These are phyloP conservation scores for Rhodotorula taiwanensis DNA, from an alignment of 768 basidiomycete genomes.

Conservation along the genomic window DNA sequence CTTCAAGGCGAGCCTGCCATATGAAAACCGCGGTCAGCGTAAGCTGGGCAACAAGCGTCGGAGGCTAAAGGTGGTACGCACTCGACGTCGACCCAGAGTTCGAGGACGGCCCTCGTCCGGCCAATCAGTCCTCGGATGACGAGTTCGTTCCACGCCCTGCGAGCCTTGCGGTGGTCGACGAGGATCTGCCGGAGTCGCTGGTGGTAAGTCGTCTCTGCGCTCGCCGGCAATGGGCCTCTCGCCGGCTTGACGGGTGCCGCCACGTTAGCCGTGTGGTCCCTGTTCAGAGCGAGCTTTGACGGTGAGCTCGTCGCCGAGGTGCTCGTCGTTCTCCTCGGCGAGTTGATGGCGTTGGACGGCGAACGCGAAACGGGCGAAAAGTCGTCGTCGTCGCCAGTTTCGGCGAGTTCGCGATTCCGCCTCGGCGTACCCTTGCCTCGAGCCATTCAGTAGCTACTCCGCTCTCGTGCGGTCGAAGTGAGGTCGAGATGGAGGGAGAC, in stretches of 20 bases:
- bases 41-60: not conserved
- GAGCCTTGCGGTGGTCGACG: conserved; percentile 24
- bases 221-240: conserved; percentile 12
- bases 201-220: conserved; percentile 30
- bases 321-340: conserved; percentile 3
- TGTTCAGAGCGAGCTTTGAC: not conserved
- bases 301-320: not conserved
- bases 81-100: conserved; percentile 36
- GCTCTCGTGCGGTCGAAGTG: too few species aligned
- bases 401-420: conserved; percentile 6
- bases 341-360: conserved; percentile 4
- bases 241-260: conserved; percentile 5
- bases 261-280: not conserved
- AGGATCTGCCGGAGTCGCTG: conserved; percentile 20
- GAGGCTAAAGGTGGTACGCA: not conserved
- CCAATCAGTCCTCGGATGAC: conserved; percentile 30
- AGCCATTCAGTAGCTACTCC: conserved; percentile 2
- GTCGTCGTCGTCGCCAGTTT: conserved; percentile 13
- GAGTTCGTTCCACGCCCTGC: conserved; percentile 29
- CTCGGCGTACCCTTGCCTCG: conserved; percentile 14
- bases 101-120: conserved; percentile 21
- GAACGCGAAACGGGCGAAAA: conserved; percentile 12
- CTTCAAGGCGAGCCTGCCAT: conserved; percentile 15
- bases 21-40: not conserved
- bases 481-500: too few species aligned